Base-by-base conservation (phyloP, 495 filamentous ascomycete genomes). In the Neurospora sp. region DNA sequence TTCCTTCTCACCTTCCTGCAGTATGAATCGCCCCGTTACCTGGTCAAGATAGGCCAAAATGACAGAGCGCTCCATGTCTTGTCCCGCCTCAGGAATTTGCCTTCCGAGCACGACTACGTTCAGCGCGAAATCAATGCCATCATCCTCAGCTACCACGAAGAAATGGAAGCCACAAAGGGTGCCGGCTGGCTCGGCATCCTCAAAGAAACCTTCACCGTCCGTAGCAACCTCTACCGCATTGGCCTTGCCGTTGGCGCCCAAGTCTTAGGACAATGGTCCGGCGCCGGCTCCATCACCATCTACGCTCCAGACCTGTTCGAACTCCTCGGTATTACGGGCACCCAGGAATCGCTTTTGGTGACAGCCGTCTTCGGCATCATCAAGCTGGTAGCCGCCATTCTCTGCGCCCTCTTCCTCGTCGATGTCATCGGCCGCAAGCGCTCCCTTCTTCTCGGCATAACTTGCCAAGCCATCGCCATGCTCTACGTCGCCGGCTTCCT, bases 381-480 rank as follows among this genome's bases (percentile, higher is more conserved):
- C 77, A 93, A 93, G 73, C 85, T 93, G 71, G 78, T 86, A 9
- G 86, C 90, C 0, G 86, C 90, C 20, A 74, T 92, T 35, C 61
- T 87, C 47, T 92, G 90, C 76, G 89, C 90, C 8, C 81, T 92
- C 14, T 92, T 93, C 84, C 83, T 94, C 20, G 89, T 94, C 74
- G 91, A 94, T 73, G 84, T 91, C 69, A 90, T 92, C 74, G 91
- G 91, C 7, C 89, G 91, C 59, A 91, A 92, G 79, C 88, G 90
- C 39, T 85, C 91, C 2, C 82, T 94, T 0, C 81, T 90, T 10
- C 73, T 89, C 1, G 91, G 91, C 6, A 92, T 92, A 70, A 80
- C 83, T 35, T 80, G 90, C 2, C 89, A 91, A 72, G 87, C 86
- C 40, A 77, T 92, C 59, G 73, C 88, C 12, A 90, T 93, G 88